Conservation (phyloP, 768 basidiomycete species). For the Collybia sp. region DNA sequence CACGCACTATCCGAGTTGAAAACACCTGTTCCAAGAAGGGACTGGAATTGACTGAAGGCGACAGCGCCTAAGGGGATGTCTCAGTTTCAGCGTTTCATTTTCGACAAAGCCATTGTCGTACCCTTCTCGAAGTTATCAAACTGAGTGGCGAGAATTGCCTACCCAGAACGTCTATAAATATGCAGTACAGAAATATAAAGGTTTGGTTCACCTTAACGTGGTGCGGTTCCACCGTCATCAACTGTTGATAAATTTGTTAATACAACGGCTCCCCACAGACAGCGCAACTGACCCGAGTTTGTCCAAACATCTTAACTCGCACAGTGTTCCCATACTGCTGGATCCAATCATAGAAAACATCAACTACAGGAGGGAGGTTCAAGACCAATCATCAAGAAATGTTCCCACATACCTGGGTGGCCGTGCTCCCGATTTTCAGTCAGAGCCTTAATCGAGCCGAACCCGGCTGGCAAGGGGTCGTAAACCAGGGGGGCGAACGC, state of each 20-base stretch:
- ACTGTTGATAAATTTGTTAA: conserved; percentile 16
- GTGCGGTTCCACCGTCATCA: conserved; percentile 45
- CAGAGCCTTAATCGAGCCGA: not conserved
- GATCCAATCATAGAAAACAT: conserved; percentile 19
- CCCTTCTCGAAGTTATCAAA: conserved; percentile 31
- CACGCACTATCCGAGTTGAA: conserved; percentile 52
- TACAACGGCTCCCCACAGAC: not conserved
- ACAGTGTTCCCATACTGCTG: conserved; percentile 18
- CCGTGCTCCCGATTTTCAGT: not conserved
- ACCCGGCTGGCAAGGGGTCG: not conserved
- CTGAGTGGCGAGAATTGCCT: conserved; percentile 30
- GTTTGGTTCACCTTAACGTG: conserved; percentile 17
- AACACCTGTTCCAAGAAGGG: conserved; percentile 50
- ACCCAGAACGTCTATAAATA: not conserved
- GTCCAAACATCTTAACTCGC: conserved; percentile 27
- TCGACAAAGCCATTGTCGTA: conserved; percentile 4
- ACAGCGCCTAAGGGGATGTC: conserved; percentile 10
- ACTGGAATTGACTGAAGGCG: conserved; percentile 10
- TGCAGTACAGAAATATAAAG: not conserved
- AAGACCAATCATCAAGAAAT: not conserved
- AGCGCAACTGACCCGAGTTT: conserved; percentile 26
- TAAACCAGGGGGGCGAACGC: not conserved
- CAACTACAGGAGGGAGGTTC: conserved; percentile 13
- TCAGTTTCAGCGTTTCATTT: not conserved
- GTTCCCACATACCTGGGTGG: not conserved